Base-by-base conservation (phyloP, 2,329 filamentous ascomycete species). In the Paecilomyces formosus region DNA sequence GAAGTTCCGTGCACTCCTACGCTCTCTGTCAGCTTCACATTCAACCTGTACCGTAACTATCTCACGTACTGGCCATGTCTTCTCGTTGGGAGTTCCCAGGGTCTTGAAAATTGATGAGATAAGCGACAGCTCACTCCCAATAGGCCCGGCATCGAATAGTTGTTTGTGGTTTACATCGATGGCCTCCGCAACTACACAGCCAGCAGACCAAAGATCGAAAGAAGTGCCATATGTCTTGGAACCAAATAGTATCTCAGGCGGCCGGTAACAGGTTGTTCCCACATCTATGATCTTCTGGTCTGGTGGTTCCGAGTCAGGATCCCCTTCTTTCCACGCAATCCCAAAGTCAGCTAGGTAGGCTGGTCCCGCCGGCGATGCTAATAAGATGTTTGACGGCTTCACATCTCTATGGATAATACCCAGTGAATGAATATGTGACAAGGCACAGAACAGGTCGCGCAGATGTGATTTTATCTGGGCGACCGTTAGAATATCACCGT, bases 51-150 rank as follows among this genome's bases (percentile, higher is more conserved):
- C 56, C 21, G 8, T 26, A 26, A 57, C 30, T 26, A 21, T n/a
- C 9, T 22, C 11, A 62, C 81, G 65, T 73, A 85, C 90, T 1
- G 94, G 94, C 94, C 94, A 99, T 0, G 79, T 85, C 56, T 87
- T 79, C n/a, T 81, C 74, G 52, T 88, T 88, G 0, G 94, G 94
- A 1, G 92, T 97, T 1, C 95, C 95, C 6, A 99, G 74, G 0
- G 88, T 95, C 74, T 89, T 87, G 76, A 99, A 97, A 35, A 97
- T 93, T 68, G 91, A 96, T 56, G 92, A 82, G 58, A 99, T 93
- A 55, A 99, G 79, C 0, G 90, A 89, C 45, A 99, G 80, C 74
- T 99, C 94, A 69, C 90, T 97, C 0, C 95, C 94, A 55, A 97
- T 82, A 65, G 96, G 90, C 1, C 91, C 89, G 3, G 91, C 90